Evolutionary conservation across 225 moss, liverwort and hornwort species (phyloP), one percentile per base, ranked within the genome.

Genomic region (Lunularia cruciata): DNA sequence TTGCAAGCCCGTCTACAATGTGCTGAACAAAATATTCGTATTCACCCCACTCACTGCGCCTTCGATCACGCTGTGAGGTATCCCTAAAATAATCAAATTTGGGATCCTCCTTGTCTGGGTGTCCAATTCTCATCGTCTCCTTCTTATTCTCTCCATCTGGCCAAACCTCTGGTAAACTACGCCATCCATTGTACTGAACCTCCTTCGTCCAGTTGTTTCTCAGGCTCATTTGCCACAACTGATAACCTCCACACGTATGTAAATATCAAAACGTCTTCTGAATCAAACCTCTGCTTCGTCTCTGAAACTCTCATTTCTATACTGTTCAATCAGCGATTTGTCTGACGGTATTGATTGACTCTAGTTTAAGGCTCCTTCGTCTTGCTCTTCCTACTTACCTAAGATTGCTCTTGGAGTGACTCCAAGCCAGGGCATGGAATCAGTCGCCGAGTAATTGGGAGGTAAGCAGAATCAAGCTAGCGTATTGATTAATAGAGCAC

Each of bases 161-260:
- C 73, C 13, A 40, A 72, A 27, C 22, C 45, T 69, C 42, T 11
- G 69, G 57, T 30, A 5, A 35, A 39, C 69, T 56, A n/a, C 3
- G 26, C 54, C 56, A 18, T 55, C 69, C 69, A 19, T 43, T 37
- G 20, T 37, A 31, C 3, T 27, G 30, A 61, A 68, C 56, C 14
- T 38, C 45, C 36, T 57, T 69, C 51, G 63, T 68, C 80, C 80
- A 80, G 39, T 80, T 56, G 43, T 76, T 65, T 68, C 72, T 47
- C 63, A 80, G 69, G 72, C 75, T 80, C 72, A 68, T 38, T 68
- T 69, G 43, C 75, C 72, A 76, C 75, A 55, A 76, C 75, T 76
- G 80, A 25, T 68, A 56, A 63, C 47, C 57, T 69, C 57, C 65
- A 74, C 63, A 71, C 34, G 63, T 43, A 63, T 34, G 57, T 46